These are phyloP conservation scores for Leccinum boreale DNA, from an alignment of 768 basidiomycete genomes.

Conservation along the genomic window DNA sequence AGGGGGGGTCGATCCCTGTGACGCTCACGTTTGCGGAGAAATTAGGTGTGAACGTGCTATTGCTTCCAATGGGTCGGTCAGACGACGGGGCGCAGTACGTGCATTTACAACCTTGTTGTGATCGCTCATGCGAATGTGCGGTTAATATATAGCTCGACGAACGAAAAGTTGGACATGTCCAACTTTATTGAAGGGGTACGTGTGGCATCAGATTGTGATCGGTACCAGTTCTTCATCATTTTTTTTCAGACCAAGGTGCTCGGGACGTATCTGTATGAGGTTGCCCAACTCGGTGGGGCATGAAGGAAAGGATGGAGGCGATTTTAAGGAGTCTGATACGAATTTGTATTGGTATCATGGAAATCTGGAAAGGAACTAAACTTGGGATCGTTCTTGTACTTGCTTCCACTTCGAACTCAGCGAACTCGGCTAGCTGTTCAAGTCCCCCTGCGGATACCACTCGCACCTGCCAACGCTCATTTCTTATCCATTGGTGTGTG, in stretches of 20 bases:
- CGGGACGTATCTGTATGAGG: slow-evolving; percentile 32
- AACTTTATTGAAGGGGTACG: slow-evolving; percentile 85
- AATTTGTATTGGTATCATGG: neutral
- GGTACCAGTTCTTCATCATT: neutral
- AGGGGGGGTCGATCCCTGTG: slow-evolving; percentile 94
- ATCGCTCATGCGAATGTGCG: neutral
- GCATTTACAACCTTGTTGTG: neutral
- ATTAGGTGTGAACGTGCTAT: slow-evolving; percentile 79
- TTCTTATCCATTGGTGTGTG: neutral
- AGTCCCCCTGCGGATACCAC: neutral
- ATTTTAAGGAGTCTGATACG: neutral
- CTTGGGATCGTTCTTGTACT: neutral
- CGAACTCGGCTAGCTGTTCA: slow-evolving; percentile 7
- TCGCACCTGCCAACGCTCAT: neutral
- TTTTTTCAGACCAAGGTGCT: slow-evolving; percentile 31
- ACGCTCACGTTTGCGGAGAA: slow-evolving; percentile 92
- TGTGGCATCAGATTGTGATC: slow-evolving; percentile 23
- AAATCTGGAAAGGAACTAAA: too few species aligned
- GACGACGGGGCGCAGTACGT: slow-evolving; percentile 93
- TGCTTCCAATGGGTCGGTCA: slow-evolving; percentile 90
- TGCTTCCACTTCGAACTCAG: slow-evolving; percentile 18
- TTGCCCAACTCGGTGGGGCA: slow-evolving; percentile 20
- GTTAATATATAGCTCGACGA: slow-evolving; percentile 61
- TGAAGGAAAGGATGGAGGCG: slow-evolving; percentile 5
- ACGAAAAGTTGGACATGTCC: slow-evolving; percentile 88